phyloP scores from a whole-genome alignment of 139 green algal genomes.

The Chlamydomonas applanata region DNA sequence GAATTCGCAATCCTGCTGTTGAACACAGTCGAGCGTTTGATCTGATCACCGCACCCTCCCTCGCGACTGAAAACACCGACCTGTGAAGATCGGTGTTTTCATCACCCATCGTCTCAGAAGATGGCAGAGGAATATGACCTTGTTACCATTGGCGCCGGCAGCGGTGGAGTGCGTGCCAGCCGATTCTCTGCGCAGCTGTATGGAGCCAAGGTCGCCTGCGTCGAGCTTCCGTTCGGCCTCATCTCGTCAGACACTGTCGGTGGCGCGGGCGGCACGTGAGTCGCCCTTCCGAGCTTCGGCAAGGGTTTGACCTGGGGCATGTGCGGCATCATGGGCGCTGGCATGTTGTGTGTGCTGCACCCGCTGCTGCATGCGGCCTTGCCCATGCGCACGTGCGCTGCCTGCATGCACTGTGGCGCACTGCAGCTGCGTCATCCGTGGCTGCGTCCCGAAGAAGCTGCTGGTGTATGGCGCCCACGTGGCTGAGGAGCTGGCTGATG shows the following conservation, averaged over 20 bases:
- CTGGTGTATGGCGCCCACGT: slow-evolving; percentile 80
- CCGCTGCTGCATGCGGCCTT: not conserved
- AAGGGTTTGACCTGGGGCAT: too few relatives aligned
- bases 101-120: too few relatives aligned
- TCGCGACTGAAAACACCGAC: too few relatives aligned
- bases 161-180: slow-evolving; percentile 69
- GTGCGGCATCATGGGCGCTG: too few relatives aligned
- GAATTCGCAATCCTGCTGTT: too few relatives aligned
- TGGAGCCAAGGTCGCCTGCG: slow-evolving; percentile 76
- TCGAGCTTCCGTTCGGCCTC: slow-evolving; percentile 92
- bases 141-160: slow-evolving; percentile 80
- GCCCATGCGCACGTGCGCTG: not conserved
- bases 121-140: slow-evolving; percentile 73
- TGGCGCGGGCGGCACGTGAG: slow-evolving; percentile 84
- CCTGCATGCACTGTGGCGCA: too few relatives aligned
- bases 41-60: slow-evolving; percentile 17
- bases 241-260: slow-evolving; percentile 70
- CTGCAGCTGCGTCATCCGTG: slow-evolving; percentile 91
- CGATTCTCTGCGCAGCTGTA: slow-evolving; percentile 68
- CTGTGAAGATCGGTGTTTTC: too few relatives aligned
- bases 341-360: not conserved
- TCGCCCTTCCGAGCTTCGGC: too few relatives aligned
- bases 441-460: slow-evolving; percentile 99
- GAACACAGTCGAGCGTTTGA: too few relatives aligned
- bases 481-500: slow-evolving; percentile 65